These are phyloP conservation scores for Naematelia encephala DNA, from an alignment of 768 basidiomycete genomes.

Conservation along the genomic window DNA sequence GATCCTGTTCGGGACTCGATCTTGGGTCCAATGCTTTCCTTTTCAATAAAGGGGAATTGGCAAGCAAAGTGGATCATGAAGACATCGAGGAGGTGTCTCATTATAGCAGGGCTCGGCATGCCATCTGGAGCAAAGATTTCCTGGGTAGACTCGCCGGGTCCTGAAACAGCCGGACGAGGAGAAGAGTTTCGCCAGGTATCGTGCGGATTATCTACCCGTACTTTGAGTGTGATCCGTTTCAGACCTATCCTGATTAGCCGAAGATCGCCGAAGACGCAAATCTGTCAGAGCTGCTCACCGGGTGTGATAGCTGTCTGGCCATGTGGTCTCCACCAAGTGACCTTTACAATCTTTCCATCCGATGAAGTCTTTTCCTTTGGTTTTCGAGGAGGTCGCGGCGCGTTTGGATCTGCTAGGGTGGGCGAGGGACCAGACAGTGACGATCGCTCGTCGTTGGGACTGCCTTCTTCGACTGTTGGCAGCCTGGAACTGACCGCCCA, in stretches of 20 bases:
- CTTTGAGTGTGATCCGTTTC: constrained; percentile 32
- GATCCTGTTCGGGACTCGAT: constrained; percentile 24
- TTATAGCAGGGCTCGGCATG: constrained; percentile 16
- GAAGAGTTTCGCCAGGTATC: constrained; percentile 10
- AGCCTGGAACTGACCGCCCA: constrained; percentile 22
- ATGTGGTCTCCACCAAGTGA: constrained; percentile 39
- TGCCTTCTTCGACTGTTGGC: constrained; percentile 24
- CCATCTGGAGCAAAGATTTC: constrained; percentile 20
- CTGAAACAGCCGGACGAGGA: constrained; percentile 1
- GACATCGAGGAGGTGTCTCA: constrained; percentile 27
- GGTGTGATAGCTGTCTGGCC: constrained; percentile 28
- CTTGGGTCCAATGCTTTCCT: constrained; percentile 3
- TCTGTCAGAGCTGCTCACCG: constrained; percentile 7
- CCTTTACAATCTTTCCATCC: constrained; percentile 24
- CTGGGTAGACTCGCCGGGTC: not conserved
- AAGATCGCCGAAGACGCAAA: not conserved
- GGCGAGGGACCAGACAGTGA: not conserved
- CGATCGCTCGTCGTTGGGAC: constrained; percentile 8
- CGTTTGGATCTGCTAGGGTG: not conserved
- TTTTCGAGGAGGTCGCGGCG: not conserved
- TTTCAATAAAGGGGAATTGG: constrained; percentile 34
- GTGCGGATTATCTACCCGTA: constrained; percentile 18
- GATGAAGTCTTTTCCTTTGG: not conserved
- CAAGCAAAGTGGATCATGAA: constrained; percentile 31
- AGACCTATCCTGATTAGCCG: constrained; percentile 11